A percentile compares a stretch with the other conserved stretches of the same genome.
These are phyloP conservation scores for Phytophthora rubi DNA, from an alignment of 352 stramenopile species.

Conservation along the genomic window DNA sequence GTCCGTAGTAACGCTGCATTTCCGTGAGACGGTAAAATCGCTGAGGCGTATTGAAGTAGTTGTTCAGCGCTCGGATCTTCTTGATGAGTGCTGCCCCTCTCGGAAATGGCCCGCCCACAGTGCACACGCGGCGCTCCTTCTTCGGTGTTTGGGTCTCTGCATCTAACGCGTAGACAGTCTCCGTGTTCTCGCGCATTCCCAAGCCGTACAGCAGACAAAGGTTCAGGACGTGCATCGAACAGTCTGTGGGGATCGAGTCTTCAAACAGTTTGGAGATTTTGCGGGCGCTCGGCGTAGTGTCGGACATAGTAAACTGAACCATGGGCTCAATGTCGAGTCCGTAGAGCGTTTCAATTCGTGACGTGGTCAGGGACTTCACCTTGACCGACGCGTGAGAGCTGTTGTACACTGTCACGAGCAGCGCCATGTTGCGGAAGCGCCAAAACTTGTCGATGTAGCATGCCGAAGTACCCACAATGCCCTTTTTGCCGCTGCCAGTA, in stretches of 20 bases:
- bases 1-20: not conserved
- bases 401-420: too few relatives aligned
- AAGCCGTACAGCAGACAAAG: conserved; percentile 13
- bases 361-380: too few relatives aligned
- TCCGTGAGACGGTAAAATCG: not conserved
- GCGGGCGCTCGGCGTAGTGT: conserved; percentile 1
- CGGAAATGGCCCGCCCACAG: too few relatives aligned
- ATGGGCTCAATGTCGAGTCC: not conserved
- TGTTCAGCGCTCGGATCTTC: too few relatives aligned
- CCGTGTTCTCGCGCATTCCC: conserved; percentile 5
- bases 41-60: not conserved
- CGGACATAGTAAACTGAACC: conserved; percentile 10
- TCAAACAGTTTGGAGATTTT: conserved; percentile 13
- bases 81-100: too few relatives aligned
- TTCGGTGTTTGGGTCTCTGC: too few relatives aligned
- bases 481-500: not conserved
- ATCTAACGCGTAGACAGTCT: not conserved
- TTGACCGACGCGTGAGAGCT: too few relatives aligned
- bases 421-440: too few relatives aligned
- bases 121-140: too few relatives aligned
- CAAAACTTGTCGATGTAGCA: not conserved
- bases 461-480: too few relatives aligned
- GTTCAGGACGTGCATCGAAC: conserved; percentile 11
- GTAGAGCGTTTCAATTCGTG: too few relatives aligned
- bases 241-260: not conserved